Percentiles rank a stretch among this genome's conserved stretches.
Conservation (phyloP, 805 yeast species). For the Metschnikowia sp. region DNA sequence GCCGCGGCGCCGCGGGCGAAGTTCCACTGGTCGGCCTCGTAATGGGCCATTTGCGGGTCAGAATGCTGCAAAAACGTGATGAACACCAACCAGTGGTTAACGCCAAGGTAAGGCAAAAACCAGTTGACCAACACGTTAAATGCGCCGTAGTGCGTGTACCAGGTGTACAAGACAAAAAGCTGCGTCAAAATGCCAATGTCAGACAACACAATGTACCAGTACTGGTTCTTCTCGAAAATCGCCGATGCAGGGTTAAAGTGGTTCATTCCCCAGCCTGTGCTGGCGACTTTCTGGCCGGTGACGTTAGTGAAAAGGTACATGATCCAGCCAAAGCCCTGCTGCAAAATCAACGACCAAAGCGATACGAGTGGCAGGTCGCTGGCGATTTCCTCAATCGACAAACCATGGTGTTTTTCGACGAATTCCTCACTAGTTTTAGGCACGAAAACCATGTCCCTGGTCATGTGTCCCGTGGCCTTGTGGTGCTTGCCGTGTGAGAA, state of each 20-base stretch:
- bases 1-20: constrained; percentile 90
- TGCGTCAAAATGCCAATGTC: constrained; percentile 68
- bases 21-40: constrained; percentile 72
- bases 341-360: constrained; percentile 51
- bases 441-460: constrained; percentile 82
- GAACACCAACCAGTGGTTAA: constrained; percentile 88
- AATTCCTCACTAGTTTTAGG: constrained; percentile 66
- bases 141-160: constrained; percentile 61
- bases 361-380: constrained; percentile 77
- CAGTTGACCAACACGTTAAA: constrained; percentile 65
- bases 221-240: constrained; percentile 69
- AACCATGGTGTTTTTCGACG: constrained; percentile 34
- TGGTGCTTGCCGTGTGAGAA: constrained; percentile 83
- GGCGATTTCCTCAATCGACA: constrained; percentile 49
- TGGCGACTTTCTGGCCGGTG: constrained; percentile 65
- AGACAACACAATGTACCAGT: constrained; percentile 64
- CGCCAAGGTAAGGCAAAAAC: constrained; percentile 73
- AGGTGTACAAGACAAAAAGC: constrained; percentile 50
- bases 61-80: constrained; percentile 84
- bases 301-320: constrained; percentile 64
- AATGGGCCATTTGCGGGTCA: constrained; percentile 76
- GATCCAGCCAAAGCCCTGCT: constrained; percentile 80
- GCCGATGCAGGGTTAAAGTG: constrained; percentile 77
- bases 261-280: constrained; percentile 46
- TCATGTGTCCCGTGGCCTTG: constrained; percentile 82